Base-by-base conservation (phyloP, 495 filamentous ascomycete genomes). In the Xylaria scruposa region DNA sequence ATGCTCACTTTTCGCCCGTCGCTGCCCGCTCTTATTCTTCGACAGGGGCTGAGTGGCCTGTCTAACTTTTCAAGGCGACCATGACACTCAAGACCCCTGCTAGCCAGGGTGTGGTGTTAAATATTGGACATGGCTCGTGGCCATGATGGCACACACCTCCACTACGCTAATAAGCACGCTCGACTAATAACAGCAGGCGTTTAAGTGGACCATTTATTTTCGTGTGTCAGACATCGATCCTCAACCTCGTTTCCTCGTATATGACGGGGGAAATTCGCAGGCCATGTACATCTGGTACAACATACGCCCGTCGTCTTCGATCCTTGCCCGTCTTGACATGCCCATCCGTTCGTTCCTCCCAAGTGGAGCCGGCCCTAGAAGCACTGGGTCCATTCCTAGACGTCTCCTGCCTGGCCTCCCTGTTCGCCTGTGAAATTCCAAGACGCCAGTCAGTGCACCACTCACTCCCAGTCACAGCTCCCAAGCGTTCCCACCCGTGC, bases 191-290 rank as follows among this genome's bases (percentile, higher is more conserved):
- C 44, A 70, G 42, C 70, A 67, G 46, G 62, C 42, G 61, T 51
- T 73, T 74, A 73, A 76, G 75, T 78, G 79, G 78, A 72, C 72
- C 74, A 77, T 67, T 78, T 81, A 79, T 79, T 81, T 78, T 78
- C 71, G 78, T 80, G 79, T 81, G 79, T 81, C 79, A 81, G 79
- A 80, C 75, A 71, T 38, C 7, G 65, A 78, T 77, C 75, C 79
- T 77, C 73, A 75, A 63, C 76, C 74, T 78, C 77, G 75, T 80
- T 76, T 78, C 38, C 62, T 71, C 69, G 61, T 71, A 71, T 58
- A 29, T 81, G 76, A 72, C 79, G 70, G 72, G 74, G 78, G 76
- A 77, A 79, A 71, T 74, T 77, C 75, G 72, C 60, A 70, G 75
- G 75, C 73, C 61, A 72, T 72, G 73, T 71, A 71, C 76, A 73